phyloP scores from a whole-genome alignment of 1,284 basidiomycete genomes.

The Cryptococcus sp. region DNA sequence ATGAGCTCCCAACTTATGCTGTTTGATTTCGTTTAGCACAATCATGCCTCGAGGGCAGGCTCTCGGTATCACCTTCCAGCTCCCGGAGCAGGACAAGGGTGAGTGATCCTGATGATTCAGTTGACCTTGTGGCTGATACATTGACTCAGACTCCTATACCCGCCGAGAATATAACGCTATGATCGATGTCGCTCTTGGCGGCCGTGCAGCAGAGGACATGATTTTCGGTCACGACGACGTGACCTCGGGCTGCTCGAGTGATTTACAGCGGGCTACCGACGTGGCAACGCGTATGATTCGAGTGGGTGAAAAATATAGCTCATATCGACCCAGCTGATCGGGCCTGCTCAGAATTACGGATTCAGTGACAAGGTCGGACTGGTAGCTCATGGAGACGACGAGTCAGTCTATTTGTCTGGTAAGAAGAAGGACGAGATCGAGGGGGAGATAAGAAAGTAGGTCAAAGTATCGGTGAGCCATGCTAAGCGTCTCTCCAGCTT shows the following conservation, averaged over 20 bases:
- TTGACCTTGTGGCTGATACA: slow-evolving; percentile 3
- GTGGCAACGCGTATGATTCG: slow-evolving; percentile 87
- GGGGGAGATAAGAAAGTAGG: slow-evolving; percentile 74
- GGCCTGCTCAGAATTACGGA: slow-evolving; percentile 62
- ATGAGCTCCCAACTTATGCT: neutral
- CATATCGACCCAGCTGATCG: slow-evolving; percentile 1
- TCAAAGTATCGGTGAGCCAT: slow-evolving; percentile 22
- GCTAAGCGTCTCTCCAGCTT: slow-evolving; percentile 58
- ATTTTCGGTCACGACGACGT: slow-evolving; percentile 85
- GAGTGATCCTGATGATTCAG: neutral
- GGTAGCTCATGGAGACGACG: slow-evolving; percentile 70
- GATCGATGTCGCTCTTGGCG: slow-evolving; percentile 90
- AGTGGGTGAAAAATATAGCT: slow-evolving; percentile 56
- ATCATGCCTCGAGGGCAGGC: slow-evolving; percentile 92
- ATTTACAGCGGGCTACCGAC: slow-evolving; percentile 74
- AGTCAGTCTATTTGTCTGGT: slow-evolving; percentile 68
- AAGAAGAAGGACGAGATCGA: slow-evolving; percentile 79
- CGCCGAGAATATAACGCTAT: slow-evolving; percentile 50
- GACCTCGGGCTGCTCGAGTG: slow-evolving; percentile 86
- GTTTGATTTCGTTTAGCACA: slow-evolving; percentile 55
- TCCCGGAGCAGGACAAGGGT: slow-evolving; percentile 76
- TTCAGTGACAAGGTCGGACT: slow-evolving; percentile 83
- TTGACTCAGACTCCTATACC: slow-evolving; percentile 47
- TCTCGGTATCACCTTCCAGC: slow-evolving; percentile 80
- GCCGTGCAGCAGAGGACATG: slow-evolving; percentile 88